Base-by-base conservation (phyloP, 1,139 yeast genomes). In the Suhomyces wounanorum region DNA sequence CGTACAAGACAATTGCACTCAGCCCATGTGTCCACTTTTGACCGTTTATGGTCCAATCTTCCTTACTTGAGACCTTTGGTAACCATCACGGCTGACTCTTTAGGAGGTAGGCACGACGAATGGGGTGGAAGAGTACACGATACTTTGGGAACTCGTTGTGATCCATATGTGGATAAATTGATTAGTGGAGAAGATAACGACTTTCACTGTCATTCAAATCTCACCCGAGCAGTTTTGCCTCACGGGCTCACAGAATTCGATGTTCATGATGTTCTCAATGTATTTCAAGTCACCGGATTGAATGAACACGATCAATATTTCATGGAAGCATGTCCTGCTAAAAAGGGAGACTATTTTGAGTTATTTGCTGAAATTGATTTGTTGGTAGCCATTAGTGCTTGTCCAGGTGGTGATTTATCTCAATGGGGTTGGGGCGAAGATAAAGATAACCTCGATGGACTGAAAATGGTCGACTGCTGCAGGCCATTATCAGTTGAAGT, bases 371-470 rank as follows among this genome's bases (percentile, higher is more conserved):
- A 84, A 61, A 80, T 80, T 44, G 89, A 84, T 58, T 68, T 84
- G 48, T 67, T 84, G 49, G 83, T 85, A 53, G 89, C 89, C 6
- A 75, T 84, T 46, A 78, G 84, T 52, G 85, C 88, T 5, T 84
- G 89, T 62, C 89, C 89, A 2, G 89, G 89, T 40, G 89, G 89
- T 14, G 89, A 84, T 61, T 69, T 84, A 51, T 81, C 86, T 16
- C 74, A 76, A 53, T 84, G 89, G 89, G 87, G 83, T 40, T 84
- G 89, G 89, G 88, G 88, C 45, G 86, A 79, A 63, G 66, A 66
- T 40, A 72, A 72, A 50, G 79, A 75, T 21, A 75, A 73, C 42
- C 72, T 69, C 33, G 68, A 66, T n/a, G 71, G 68, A n/a, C 73
- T 65, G 54, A 82, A 79, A 52, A 82, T 83, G 87, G 70, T 76